Evolutionary conservation across 805 yeast species (phyloP), one percentile per base, ranked within the genome.

Genomic region (Henningerozyma blattae): DNA sequence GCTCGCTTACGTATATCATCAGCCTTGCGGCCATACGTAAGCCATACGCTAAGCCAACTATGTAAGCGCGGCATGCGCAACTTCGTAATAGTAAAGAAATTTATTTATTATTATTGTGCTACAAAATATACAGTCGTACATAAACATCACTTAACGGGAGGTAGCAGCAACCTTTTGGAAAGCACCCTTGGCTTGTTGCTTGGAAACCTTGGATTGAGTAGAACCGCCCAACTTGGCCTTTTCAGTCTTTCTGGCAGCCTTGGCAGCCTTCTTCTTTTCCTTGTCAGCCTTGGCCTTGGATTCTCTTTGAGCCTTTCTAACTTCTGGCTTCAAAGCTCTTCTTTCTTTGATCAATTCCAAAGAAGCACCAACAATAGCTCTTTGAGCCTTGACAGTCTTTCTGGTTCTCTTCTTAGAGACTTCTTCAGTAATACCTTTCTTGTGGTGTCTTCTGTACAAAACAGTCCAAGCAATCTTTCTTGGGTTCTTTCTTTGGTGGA

Each of bases 401-500:
- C 95, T 89, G 56, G 91, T 53, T 73, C 95, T 84, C 81, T 84
- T 93, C 82, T 85, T 91, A 67, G 93, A 58, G 56, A 82, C 84
- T 75, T 91, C 98, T 77, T 91, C 99, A 62, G 95, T 78, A 65
- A 89, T 77, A 75, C 99, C 99, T 76, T 91, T 91, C 82, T 85
- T 86, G 94, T 91, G 97, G 75, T 89, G 95, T 74, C 94, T 84
- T 80, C 99, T 89, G 89, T 74, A 91, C 61, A 91, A 77, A 62
- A 89, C 96, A 54, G 99, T 91, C 99, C 99, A 91, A 50, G 97
- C 78, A 66, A 91, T 78, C 79, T 95, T 83, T 80, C 99, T 87
- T 74, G 99, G 99, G 87, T 91, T 91, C 94, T 91, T 91, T 81
- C 96, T 86, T 77, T 91, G 99, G 64, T 79, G 77, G 91, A 91